These are phyloP conservation scores for Basidiobolus meristosporus DNA, from an alignment of 371 early-diverging fungal genomes.

Conservation along the genomic window DNA sequence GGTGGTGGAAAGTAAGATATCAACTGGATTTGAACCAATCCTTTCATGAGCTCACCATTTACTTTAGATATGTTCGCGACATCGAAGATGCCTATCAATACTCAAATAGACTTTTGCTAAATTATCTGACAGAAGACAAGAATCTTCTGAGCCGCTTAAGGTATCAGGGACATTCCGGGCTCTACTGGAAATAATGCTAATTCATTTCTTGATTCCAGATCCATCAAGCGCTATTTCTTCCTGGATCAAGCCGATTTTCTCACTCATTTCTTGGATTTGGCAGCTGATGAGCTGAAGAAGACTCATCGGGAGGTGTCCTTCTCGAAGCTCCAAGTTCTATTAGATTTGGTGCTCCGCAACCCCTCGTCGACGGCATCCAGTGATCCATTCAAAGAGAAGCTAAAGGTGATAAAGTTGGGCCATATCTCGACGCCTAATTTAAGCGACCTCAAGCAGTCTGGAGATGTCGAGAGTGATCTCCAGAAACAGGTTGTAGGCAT, in stretches of 20 bases:
- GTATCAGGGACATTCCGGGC: conserved; percentile 11
- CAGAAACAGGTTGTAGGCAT: background rate
- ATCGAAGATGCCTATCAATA: conserved; percentile 57
- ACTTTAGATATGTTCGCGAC: conserved; percentile 35
- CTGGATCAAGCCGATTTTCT: conserved; percentile 85
- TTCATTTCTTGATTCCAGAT: conserved; percentile 18
- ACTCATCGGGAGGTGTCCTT: conserved; percentile 44
- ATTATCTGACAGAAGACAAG: conserved; percentile 41
- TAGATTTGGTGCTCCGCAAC: conserved; percentile 76
- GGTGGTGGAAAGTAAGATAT: conserved; percentile 30
- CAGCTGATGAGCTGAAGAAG: conserved; percentile 42
- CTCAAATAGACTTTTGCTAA: conserved; percentile 51
- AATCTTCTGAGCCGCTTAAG: conserved; percentile 49
- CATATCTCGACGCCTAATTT: conserved; percentile 35
- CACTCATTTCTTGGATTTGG: conserved; percentile 81
- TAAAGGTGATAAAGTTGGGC: too few relatives aligned
- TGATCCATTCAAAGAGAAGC: conserved; percentile 74
- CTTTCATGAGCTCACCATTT: background rate
- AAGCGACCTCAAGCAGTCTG: conserved; percentile 40
- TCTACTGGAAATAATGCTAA: background rate
- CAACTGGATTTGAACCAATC: conserved; percentile 3
- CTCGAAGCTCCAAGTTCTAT: conserved; percentile 53
- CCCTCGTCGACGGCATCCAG: conserved; percentile 58
- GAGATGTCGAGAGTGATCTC: conserved; percentile 6
- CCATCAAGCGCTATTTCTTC: conserved; percentile 80